Base-by-base conservation (phyloP, 257 asterid species). In the Solanum acaule region DNA sequence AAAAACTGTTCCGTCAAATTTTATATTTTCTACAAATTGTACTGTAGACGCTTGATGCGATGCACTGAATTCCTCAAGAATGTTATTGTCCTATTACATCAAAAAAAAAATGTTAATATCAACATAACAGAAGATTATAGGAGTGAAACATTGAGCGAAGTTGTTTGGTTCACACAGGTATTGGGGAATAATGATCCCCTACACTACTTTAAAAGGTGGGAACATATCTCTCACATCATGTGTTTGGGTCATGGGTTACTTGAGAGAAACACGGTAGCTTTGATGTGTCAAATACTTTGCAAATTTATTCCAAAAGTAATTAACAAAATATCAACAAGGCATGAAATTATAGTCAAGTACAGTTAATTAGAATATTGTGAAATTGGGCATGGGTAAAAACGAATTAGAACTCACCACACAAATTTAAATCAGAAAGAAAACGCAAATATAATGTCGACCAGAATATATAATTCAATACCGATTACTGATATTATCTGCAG, bases 1-100 rank as follows among this genome's bases (percentile, higher is more conserved):
- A 86, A 95, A 97, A 33, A 96, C 86, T 37, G 98, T 94, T 89
- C 94, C 96, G 85, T 93, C 91, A 42, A 94, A 88, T 88, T 92
- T 89, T 72, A 90, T 22, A 89, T 90, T 89, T 83, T 88, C 88
- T 92, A 86, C 44, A 86, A 97, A 97, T 85, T 94, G 96, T 90
- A 97, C 91, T 2, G 95, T 94, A 87, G 99, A 91, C 38, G 99
- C 95, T 94, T 96, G 98, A 92, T 94, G 93, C 34, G 91, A 82
- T 35, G 98, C 99, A 88, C 59, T 93, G 88, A 97, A 97, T 90
- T 87, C 84, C 93, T 97, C 99, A 83, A 97, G 94, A 83, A 97
- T 93, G 90, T 88, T 88, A 27, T 79, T 88, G 93, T 97, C 97
- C 99, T 97, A 92, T 49, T 85, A 40, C 84, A 92, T 81, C 77